Base-by-base conservation (phyloP, 305 asterid species). In the Fraxinus xanthoxyloides region DNA sequence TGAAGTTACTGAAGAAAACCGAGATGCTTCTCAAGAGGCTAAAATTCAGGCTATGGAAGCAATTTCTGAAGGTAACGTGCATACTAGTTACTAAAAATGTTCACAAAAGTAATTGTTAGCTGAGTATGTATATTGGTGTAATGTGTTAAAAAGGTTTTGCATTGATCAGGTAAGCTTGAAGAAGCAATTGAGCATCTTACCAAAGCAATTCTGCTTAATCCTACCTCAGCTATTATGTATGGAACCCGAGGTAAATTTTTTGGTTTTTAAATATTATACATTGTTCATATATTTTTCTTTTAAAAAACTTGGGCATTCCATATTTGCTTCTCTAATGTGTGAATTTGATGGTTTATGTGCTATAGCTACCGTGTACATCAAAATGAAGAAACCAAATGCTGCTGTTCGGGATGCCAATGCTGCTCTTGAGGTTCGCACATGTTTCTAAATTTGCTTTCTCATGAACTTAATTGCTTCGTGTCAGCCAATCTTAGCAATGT, bases 331-430 rank as follows among this genome's bases (percentile, higher is more conserved):
- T 61, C 81, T 85, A 19, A 7, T 72, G 35, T 63, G 48, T 43
- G 46, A 59, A 13, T 78, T 32, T 87, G 46, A 46, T 84, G 76
- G 28, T 83, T 79, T 36, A 72, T 83, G 56, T 74, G 38, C 51
- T 84, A 26, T 93, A 95, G 99, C 99, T 83, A 92, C 88, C 77
- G 97, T 93, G 43, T 94, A 86, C 85, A 92, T 95, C 81, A 95
- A 95, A 87, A 91, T 94, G 99, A 94, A 94, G 92, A 95, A 95
- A 78, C 99, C 99, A 61, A 95, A 91, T 88, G 98, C 99, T 80
- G 98, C 99, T 72, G 91, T 94, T 81, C 90, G 97, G 80, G 99
- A 95, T 89, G 97, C 98, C 77, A 90, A 81, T 80, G 98, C 97
- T 17, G 99, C 98, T 36, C 88, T 95, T 80, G 94, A 95, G 99